Evolutionary conservation across 148 eudicot genomes (phyloP), one percentile per base, ranked within the genome.

Genomic region (Hydrangea macrophylla): DNA sequence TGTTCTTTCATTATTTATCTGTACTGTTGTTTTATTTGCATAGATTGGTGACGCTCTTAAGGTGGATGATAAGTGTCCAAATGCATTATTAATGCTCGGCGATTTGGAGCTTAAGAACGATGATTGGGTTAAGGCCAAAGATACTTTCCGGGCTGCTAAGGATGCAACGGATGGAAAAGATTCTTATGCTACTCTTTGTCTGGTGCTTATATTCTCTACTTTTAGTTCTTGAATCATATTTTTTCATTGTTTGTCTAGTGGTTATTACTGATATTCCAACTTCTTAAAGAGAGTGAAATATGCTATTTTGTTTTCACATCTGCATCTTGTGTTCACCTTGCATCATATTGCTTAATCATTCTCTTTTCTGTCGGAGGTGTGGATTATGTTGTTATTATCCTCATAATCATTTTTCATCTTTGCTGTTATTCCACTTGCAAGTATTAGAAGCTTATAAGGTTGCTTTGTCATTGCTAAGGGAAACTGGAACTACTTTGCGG

Each of bases 71-170:
- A 94, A 90, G 78, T 88, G 86, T 64, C 86, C 92, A 40, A 78
- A 82, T 76, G 92, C 97, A 75, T 80, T 94, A 64, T 64, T 89
- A 53, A 85, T 94, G 89, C 92, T 90, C 27, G 99, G 99, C 58
- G 89, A 88, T 73, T 78, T 94, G 83, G 99, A 94, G 78, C 87
- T 94, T 57, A 94, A 94, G 82, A 94, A 94, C 66, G 96, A 91
- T 83, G 99, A 94, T 60, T 94, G 99, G 99, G 97, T 94, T 60
- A 90, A 86, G 83, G 99, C 99, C 70, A 94, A 94, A 82, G 99
- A 89, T 70, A 90, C 99, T 40, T 94, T 90, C 67, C 93, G 87
- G 58, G 89, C 89, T 68, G 96, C 99, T 72, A 86, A 89, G 85
- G 99, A 94, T 71, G 86, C 90, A 31, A 74, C 86, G 66, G 82